A percentile compares a stretch with the other conserved stretches of the same genome.
phyloP scores from a whole-genome alignment of 2,329 filamentous ascomycete species.

The Rachicladosporium sp. region DNA sequence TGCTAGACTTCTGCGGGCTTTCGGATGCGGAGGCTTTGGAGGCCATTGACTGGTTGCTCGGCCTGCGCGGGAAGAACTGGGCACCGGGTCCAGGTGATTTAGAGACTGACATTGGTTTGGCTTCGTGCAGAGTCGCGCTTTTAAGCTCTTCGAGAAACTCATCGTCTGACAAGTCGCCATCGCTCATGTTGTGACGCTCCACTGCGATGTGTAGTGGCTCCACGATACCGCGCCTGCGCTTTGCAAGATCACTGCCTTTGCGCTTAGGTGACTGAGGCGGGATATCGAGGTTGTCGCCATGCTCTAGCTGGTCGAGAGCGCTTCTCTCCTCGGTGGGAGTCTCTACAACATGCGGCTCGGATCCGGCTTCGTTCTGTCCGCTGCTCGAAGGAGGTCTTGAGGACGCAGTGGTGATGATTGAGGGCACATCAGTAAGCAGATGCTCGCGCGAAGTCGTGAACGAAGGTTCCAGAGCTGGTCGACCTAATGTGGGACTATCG shows the following conservation, averaged over 20 bases:
- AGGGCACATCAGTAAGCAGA: conserved; percentile 4
- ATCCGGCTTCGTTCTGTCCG: neutral
- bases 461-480: neutral
- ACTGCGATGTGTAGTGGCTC: conserved; percentile 28
- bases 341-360: neutral
- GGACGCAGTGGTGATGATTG: conserved; percentile 5
- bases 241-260: conserved; percentile 19
- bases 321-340: conserved; percentile 7
- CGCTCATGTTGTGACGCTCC: conserved; percentile 27
- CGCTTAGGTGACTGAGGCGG: conserved; percentile 3
- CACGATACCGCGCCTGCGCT: conserved; percentile 27
- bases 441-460: conserved; percentile 2
- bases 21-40: conserved; percentile 8
- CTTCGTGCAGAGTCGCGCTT: conserved; percentile 69
- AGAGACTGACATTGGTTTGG: conserved; percentile 64
- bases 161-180: conserved; percentile 49
- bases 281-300: neutral
- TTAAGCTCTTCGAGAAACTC: conserved; percentile 62
- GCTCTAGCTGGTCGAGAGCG: conserved; percentile 5
- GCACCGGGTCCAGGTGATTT: conserved; percentile 71
- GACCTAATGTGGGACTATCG: too few species aligned
- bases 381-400: conserved; percentile 3
- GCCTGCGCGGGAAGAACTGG: conserved; percentile 41
- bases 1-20: conserved; percentile 1
- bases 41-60: conserved; percentile 13